Base-by-base conservation (phyloP, 2,329 filamentous ascomycete genomes). In the Cadophora sp. region DNA sequence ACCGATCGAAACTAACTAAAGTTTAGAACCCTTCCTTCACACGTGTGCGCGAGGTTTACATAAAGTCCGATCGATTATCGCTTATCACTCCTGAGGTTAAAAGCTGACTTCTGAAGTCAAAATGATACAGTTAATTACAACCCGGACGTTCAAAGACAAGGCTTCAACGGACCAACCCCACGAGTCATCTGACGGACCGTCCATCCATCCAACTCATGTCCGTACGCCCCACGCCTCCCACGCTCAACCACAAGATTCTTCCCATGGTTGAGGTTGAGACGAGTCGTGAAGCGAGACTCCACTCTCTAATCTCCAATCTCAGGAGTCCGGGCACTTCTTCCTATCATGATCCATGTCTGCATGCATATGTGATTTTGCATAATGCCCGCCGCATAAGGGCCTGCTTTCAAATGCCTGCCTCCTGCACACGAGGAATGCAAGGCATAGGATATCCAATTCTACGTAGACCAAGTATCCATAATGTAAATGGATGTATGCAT, bases 341-440 rank as follows among this genome's bases (percentile, higher is more conserved):
- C 48, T 40, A 53, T 55, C 31, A 24, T 26, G 27, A 29, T 50
- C 62, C 62, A 56, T 64, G 50, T 24, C 34, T 51, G 61, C 61
- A 64, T 56, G 31, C 11, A 34, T n/a, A n/a, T n/a, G n/a, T n/a
- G 31, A 34, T 11, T 34, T 34, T 34, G 31, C 31, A 34, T 5
- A 34, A 34, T 11, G 11, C 31, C 31, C 31, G 5, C 11, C 11
- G 31, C 5, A 34, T n/a, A n/a, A n/a, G n/a, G n/a, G n/a, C n/a
- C 31, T 34, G 11, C 31, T 11, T 34, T 34, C 11, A 34, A 34
- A 11, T 34, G 11, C 5, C 5, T 34, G 11, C 11, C 48, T 22
- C 22, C 26, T 29, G n/a, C n/a, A 48, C 34, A 48, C n/a, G 60
- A 34, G n/a, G 7, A 27, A 62, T n/a, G 43, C 27, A 12, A 24